These are phyloP conservation scores for Boletellus dicymbophilus DNA, from an alignment of 1,284 basidiomycete species.

Conservation along the genomic window DNA sequence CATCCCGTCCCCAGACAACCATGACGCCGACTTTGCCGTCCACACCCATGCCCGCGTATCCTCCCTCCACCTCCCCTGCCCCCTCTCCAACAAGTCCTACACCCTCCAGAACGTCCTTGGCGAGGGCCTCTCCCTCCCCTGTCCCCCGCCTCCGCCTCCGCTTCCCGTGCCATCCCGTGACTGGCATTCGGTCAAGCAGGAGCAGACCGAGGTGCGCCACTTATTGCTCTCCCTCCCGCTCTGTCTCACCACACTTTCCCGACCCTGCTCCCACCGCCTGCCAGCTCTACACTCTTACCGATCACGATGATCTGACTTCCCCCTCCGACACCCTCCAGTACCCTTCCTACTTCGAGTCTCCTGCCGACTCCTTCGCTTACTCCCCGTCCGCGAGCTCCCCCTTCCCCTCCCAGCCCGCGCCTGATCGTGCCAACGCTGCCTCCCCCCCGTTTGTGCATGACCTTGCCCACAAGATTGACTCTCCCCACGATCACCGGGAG, in stretches of 20 bases:
- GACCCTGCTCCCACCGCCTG: slow-evolving; percentile 9
- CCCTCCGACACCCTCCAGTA: no score
- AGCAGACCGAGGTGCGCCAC: slow-evolving; percentile 24
- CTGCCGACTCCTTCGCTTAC: no score
- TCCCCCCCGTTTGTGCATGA: neutral
- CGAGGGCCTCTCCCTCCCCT: slow-evolving; percentile 2
- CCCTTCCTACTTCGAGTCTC: no score
- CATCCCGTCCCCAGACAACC: slow-evolving; percentile 26
- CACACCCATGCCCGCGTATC: neutral
- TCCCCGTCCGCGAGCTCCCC: neutral
- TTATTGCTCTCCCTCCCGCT: neutral
- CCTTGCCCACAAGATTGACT: no score
- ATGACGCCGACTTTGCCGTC: slow-evolving; percentile 17
- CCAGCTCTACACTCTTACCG: slow-evolving; percentile 20
- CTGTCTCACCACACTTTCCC: slow-evolving; percentile 20
- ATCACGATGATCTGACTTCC: slow-evolving; percentile 12
- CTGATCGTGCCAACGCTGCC: no score
- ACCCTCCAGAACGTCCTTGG: slow-evolving; percentile 31
- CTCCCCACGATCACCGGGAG: slow-evolving; percentile 31
- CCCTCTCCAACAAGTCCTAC: slow-evolving; percentile 27
- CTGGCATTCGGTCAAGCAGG: slow-evolving; percentile 28
- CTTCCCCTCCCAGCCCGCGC: no score
- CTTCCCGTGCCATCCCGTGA: slow-evolving; percentile 5
- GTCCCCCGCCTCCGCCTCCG: neutral
- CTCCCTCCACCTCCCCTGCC: neutral